These are phyloP conservation scores for Mycocentrospora acerina DNA, from an alignment of 2,329 filamentous ascomycete genomes.

Conservation along the genomic window DNA sequence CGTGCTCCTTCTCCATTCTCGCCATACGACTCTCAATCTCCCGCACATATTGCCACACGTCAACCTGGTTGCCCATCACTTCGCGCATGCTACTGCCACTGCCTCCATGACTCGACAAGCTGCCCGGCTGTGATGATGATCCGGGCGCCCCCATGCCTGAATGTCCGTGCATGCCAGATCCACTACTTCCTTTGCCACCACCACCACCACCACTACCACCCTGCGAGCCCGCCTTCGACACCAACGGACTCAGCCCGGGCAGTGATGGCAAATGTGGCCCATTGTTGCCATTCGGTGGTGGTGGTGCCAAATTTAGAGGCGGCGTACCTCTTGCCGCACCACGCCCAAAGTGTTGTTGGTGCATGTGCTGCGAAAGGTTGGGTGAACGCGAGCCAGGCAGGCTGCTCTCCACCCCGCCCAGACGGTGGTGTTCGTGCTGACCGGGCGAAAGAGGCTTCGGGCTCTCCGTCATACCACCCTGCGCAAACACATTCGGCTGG, in stretches of 20 bases:
- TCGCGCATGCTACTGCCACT: constrained; percentile 66
- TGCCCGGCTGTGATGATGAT: constrained; percentile 52
- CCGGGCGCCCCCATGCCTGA: constrained; percentile 38
- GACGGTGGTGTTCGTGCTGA: constrained; percentile 53
- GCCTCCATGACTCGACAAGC: constrained; percentile 57
- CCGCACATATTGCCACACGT: constrained; percentile 72
- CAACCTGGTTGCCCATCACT: constrained; percentile 59
- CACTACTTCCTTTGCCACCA: constrained; percentile 29
- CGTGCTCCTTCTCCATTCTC: constrained; percentile 51
- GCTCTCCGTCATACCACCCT: constrained; percentile 77
- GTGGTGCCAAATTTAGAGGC: constrained; percentile 44
- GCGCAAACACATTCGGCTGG: constrained; percentile 64
- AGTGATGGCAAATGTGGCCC: constrained; percentile 47
- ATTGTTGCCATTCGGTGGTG: constrained; percentile 45
- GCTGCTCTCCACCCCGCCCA: constrained; percentile 54
- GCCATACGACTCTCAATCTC: constrained; percentile 61
- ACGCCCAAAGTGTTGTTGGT: constrained; percentile 62
- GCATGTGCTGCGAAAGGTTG: constrained; percentile 65
- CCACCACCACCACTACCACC: constrained; percentile 29
- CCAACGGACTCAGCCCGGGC: constrained; percentile 44
- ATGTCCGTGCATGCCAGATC: constrained; percentile 46
- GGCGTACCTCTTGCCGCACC: constrained; percentile 60
- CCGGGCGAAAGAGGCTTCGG: constrained; percentile 80
- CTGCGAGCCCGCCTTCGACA: constrained; percentile 34
- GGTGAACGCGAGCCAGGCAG: constrained; percentile 63